Evolutionary conservation across 148 eudicot species (phyloP).

Genomic region (Rhododendron molle): DNA sequence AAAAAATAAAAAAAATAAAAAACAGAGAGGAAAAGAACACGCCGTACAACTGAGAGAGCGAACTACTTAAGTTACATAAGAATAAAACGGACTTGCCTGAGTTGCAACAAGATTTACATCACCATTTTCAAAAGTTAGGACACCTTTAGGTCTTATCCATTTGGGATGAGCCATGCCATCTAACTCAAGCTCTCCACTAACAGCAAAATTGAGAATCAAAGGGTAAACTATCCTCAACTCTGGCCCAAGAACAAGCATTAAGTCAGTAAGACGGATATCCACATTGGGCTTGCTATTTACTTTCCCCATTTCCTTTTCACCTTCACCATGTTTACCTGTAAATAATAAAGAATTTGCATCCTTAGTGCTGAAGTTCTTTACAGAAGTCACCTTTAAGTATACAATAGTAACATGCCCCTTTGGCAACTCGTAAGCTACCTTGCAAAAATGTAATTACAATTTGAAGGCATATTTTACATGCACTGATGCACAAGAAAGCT

Average conservation of each 20-base stretch:
- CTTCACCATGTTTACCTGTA: conserved; percentile 75
- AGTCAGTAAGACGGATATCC: conserved; percentile 73
- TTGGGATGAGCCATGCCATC: conserved; percentile 95
- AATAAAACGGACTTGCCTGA: conserved; percentile 48
- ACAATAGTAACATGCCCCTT: not conserved
- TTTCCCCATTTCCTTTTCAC: conserved; percentile 66
- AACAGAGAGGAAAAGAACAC: not conserved
- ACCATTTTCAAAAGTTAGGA: conserved; percentile 89
- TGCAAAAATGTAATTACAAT: not conserved
- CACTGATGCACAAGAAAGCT: not conserved
- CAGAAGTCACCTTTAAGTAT: not conserved
- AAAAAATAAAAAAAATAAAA: not conserved
- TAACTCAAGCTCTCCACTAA: conserved; percentile 93
- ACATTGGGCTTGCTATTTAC: conserved; percentile 67
- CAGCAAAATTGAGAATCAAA: conserved; percentile 92
- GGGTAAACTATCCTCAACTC: conserved; percentile 90
- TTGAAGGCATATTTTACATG: not conserved
- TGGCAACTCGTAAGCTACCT: not conserved
- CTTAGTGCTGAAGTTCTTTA: not conserved
- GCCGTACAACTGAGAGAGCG: not conserved
- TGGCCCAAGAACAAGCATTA: conserved; percentile 92
- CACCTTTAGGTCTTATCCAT: conserved; percentile 85
- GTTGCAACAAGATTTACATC: conserved; percentile 99
- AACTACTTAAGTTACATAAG: not conserved
- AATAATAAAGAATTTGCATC: not conserved